Conservation (phyloP, 202 grass and related monocot genomes). For the Cymbopogon flexuosus region DNA sequence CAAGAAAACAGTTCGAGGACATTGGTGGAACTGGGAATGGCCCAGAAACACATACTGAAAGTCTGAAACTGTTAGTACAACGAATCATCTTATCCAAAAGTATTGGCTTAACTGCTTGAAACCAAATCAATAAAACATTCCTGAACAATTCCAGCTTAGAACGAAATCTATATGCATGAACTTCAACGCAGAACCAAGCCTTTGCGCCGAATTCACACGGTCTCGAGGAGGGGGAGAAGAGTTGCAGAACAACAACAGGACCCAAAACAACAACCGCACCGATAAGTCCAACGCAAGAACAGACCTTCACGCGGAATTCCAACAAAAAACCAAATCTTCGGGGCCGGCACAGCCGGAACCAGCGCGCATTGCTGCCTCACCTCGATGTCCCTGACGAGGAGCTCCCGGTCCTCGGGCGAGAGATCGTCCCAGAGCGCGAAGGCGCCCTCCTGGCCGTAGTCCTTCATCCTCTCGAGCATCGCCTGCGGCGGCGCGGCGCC, state of each 20-base stretch:
- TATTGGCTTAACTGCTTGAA: neutral
- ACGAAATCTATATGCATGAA: neutral
- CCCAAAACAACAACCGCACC: neutral
- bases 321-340: neutral
- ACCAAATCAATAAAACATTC: neutral
- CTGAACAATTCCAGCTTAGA: neutral
- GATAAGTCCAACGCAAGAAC: slow-evolving; percentile 2
- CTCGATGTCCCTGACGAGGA: slow-evolving; percentile 91
- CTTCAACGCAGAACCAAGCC: neutral
- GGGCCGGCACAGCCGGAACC: neutral
- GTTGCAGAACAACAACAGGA: neutral
- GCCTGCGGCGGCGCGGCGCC: slow-evolving; percentile 75
- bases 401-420: slow-evolving; percentile 70
- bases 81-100: neutral
- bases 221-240: neutral
- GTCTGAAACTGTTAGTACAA: neutral
- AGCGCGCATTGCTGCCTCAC: slow-evolving; percentile 47
- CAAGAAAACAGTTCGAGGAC: neutral
- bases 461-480: slow-evolving; percentile 95
- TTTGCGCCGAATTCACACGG: neutral
- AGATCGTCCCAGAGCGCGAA: slow-evolving; percentile 99
- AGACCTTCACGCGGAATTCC: neutral
- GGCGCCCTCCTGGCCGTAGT: slow-evolving; percentile 90
- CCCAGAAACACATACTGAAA: neutral
- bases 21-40: neutral